Conservation (phyloP, 257 asterid genomes). For the Fraxinus quadrangulata region DNA sequence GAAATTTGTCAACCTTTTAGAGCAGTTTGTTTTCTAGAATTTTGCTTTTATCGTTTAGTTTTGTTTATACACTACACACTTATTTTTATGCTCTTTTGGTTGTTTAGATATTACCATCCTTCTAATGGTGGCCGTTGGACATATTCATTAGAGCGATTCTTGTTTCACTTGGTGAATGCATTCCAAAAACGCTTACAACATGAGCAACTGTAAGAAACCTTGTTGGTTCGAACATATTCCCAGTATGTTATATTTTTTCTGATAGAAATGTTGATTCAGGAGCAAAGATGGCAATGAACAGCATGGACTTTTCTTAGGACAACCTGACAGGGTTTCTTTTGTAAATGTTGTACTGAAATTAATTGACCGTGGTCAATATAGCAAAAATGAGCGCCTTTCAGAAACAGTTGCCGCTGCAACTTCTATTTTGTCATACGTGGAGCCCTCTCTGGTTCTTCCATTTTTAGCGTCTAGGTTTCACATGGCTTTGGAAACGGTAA, state of each 20-base stretch:
- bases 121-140: constrained; percentile 99
- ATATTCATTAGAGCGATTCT: constrained; percentile 74
- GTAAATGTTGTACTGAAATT: constrained; percentile 74
- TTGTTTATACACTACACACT: constrained; percentile 18
- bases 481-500: constrained; percentile 98
- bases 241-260: constrained; percentile 28
- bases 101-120: constrained; percentile 91
- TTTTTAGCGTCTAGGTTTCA: constrained; percentile 89
- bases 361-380: constrained; percentile 97
- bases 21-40: constrained; percentile 76
- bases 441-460: constrained; percentile 93
- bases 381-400: constrained; percentile 89
- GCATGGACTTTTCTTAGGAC: constrained; percentile 54
- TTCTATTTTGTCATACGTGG: constrained; percentile 89
- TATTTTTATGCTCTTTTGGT: constrained; percentile 17
- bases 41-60: constrained; percentile 14
- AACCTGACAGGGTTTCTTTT: constrained; percentile 79
- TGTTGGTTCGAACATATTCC: constrained; percentile 16
- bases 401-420: constrained; percentile 94
- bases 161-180: constrained; percentile 75
- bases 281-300: constrained; percentile 52
- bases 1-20: constrained; percentile 89
- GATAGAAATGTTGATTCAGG: constrained; percentile 54
- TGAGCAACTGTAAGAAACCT: constrained; percentile 79
- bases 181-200: constrained; percentile 84